phyloP scores from a whole-genome alignment of 2,329 filamentous ascomycete genomes.

The Colletotrichum sp. region DNA sequence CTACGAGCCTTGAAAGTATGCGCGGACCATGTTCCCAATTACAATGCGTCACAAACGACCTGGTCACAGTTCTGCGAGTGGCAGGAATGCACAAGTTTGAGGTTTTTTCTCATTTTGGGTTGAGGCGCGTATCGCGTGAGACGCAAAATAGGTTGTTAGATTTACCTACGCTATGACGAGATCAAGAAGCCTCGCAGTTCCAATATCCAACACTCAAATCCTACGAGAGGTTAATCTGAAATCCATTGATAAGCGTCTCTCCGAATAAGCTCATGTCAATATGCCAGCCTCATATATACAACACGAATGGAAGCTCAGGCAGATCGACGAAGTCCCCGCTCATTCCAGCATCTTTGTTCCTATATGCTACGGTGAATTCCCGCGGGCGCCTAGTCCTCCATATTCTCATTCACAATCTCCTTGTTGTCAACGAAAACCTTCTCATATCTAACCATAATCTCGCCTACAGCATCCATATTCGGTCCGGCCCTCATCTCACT shows the following conservation, averaged over 20 bases:
- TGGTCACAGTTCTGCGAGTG: neutral
- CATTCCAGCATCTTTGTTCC: rapidly evolving
- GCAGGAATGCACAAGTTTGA: neutral
- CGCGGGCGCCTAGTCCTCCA: rapidly evolving
- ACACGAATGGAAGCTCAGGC: rapidly evolving
- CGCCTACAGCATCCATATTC: neutral
- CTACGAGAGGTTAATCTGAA: neutral
- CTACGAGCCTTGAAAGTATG: neutral
- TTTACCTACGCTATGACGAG: neutral
- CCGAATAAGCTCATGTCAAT: neutral
- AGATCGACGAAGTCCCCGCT: neutral
- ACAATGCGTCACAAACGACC: neutral
- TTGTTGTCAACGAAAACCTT: neutral
- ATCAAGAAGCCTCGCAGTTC: rapidly evolving
- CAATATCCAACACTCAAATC: neutral
- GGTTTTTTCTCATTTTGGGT: neutral
- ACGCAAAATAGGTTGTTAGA: neutral
- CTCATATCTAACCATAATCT: neutral
- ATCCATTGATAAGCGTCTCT: neutral
- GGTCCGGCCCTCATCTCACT: rapidly evolving
- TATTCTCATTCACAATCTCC: rapidly evolving
- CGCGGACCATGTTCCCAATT: neutral
- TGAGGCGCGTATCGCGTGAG: neutral
- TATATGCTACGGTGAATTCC: neutral
- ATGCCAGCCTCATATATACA: neutral